Evolutionary conservation across 495 filamentous ascomycete species (phyloP), one percentile per base, ranked within the genome.

Genomic region (Penicillium waksmanii): DNA sequence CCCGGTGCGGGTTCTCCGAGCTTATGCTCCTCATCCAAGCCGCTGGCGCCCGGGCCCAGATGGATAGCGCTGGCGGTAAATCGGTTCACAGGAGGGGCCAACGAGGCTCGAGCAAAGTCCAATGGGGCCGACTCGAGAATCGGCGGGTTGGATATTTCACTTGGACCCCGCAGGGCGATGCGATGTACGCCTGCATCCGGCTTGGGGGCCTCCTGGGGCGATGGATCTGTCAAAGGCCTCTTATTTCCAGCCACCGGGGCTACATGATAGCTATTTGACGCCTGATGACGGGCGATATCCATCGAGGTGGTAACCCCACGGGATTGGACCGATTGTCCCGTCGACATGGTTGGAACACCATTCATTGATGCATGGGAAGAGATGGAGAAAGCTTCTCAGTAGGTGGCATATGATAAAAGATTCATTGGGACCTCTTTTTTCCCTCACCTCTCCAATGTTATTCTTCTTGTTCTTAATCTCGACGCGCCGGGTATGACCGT

Each of bases 241-340:
- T 84, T 82, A 10, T 73, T 68, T 25, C 80, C 80, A 23, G 74
- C 71, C 59, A 80, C 57, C 8, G 73, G 65, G 21, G 69, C 64
- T 58, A 75, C 74, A 44, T 67, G 62, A 63, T 76, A 73, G 42
- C 42, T 7, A 19, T 19, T 17, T 19, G 42, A 44, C 7, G 67
- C 65, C 43, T 75, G 67, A 58, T 71, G 72, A 38, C 73, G 77
- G 40, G 73, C 77, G 36, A 73, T 63, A 63, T 84, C 80, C 31
- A 82, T 65, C 31, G 79, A 75, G 18, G 81, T 84, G 55, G 74
- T 71, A 58, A 80, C 78, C 57, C 74, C 76, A 66, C 67, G 67
- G 46, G 66, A 74, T 60, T 78, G 74, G 33, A 74, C 55, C 34
- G 68, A 56, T 42, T 68, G 65, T 38, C 57, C 66, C 51, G 70